Base-by-base conservation (phyloP, 768 basidiomycete genomes). In the Galerina sulciceps region DNA sequence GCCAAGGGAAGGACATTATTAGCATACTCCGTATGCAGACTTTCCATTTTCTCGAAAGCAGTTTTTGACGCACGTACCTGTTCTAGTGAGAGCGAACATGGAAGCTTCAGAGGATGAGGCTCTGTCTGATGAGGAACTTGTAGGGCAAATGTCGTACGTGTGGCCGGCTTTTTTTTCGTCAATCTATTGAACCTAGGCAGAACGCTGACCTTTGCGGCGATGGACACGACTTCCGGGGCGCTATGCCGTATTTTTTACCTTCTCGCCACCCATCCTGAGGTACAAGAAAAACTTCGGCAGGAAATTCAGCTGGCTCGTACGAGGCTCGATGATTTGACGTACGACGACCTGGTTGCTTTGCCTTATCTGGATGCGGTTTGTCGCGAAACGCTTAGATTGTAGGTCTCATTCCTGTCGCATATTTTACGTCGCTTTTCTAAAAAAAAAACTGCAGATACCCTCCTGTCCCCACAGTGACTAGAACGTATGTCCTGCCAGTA, bases 1-100 rank as follows among this genome's bases (percentile, higher is more conserved):
- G 72, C 10, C 69, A 72, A 57, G 79, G 79, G 11, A 79, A 78
- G 53, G 81, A 83, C 61, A 72, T 83, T 17, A 76, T 82, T 61
- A 82, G 77, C 56, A 71, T 81, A 26, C 67, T 83, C 11, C 62
- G 82, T 83, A 65, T 34, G 79, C 62, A 31, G n/a, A 2, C 23
- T 8, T 37, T 22, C 23, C 23, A 26, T 40, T 38, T 37, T n/a
- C 36, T 35, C 31, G 20, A 13, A 13, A 4, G 20, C n/a, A n/a
- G 20, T 8, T 13, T 22, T 45, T 40, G 13, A 49, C 17, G 10
- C 10, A 35, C 13, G 11, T 4, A 38, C n/a, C 31, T 14, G 26
- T 37, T 42, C 10, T 42, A 79, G 76, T 79, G 71, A 68, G 59
- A 44, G 74, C 70, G 26, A 79, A 79, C 52, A 71, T 71, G 69